A percentile compares a stretch with the other conserved stretches of the same genome.
Conservation (phyloP, 352 stramenopile genomes). For the Phytophthora ohioensis region DNA sequence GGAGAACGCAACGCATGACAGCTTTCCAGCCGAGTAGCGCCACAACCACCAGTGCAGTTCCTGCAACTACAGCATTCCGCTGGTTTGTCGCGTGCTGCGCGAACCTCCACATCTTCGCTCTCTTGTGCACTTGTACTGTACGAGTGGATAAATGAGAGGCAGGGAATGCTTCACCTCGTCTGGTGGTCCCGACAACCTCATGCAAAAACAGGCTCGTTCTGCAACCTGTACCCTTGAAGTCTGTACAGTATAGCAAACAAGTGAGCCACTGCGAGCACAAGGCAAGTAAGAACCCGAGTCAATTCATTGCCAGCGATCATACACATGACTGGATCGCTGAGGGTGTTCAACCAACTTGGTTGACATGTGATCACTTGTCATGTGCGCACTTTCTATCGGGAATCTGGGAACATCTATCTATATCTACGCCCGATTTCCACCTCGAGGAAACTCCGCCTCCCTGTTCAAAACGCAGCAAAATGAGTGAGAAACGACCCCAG, state of each 20-base stretch:
- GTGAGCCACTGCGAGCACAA: background rate
- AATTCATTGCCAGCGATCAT: conserved; percentile 17
- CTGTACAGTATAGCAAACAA: background rate
- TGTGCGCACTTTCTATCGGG: background rate
- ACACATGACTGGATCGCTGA: conserved; percentile 2
- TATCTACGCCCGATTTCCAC: conserved; percentile 38
- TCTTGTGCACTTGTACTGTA: background rate
- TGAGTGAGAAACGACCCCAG: conserved; percentile 15
- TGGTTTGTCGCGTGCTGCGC: conserved; percentile 17
- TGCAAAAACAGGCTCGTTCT: background rate
- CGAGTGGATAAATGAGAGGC: conserved; percentile 6
- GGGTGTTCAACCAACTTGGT: background rate
- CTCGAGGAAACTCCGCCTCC: conserved; percentile 57
- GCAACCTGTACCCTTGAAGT: too few relatives aligned
- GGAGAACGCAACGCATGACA: conserved; percentile 11
- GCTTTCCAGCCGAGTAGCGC: conserved; percentile 21
- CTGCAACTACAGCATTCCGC: conserved; percentile 11
- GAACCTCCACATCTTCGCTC: conserved; percentile 17
- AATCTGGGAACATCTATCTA: conserved; percentile 29
- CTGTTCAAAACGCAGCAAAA: conserved; percentile 39
- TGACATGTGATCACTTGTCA: background rate
- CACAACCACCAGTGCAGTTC: conserved; percentile 15
- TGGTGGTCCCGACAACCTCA: background rate
- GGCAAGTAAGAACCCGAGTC: background rate
- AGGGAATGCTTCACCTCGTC: conserved; percentile 5